These are phyloP conservation scores for Protomyces inouyei DNA, from an alignment of 1,139 yeast species.

Conservation along the genomic window DNA sequence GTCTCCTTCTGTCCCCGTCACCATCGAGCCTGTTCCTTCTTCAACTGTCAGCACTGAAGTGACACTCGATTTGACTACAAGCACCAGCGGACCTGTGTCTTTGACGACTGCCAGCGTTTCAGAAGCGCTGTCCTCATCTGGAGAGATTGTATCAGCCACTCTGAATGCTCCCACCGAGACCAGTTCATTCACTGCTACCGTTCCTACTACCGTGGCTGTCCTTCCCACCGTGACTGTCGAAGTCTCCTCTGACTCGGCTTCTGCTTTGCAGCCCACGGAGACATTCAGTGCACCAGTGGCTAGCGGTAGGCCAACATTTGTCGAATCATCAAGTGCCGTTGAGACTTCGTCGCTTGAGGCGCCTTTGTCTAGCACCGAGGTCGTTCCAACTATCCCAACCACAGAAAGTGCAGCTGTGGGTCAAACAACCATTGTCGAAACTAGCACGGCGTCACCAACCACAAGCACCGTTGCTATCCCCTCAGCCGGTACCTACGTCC, in stretches of 20 bases:
- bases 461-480: neutral
- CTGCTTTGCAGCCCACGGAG: neutral
- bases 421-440: too few species aligned
- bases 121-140: too few species aligned
- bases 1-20: neutral
- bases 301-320: neutral
- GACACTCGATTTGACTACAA: neutral
- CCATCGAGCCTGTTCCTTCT: neutral
- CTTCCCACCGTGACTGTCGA: neutral
- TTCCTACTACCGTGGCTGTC: neutral
- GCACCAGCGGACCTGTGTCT: neutral
- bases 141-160: too few species aligned
- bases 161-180: neutral
- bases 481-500: neutral
- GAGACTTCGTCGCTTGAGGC: neutral
- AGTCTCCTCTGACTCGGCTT: neutral
- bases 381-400: too few species aligned
- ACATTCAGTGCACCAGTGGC: neutral
- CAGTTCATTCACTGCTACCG: neutral
- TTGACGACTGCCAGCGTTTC: too few species aligned
- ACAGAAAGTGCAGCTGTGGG: too few species aligned
- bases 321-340: neutral
- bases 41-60: neutral
- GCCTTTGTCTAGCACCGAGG: too few species aligned
- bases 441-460: too few species aligned